Conservation (phyloP, 768 basidiomycete species). For the Hortiboletus campestris region DNA sequence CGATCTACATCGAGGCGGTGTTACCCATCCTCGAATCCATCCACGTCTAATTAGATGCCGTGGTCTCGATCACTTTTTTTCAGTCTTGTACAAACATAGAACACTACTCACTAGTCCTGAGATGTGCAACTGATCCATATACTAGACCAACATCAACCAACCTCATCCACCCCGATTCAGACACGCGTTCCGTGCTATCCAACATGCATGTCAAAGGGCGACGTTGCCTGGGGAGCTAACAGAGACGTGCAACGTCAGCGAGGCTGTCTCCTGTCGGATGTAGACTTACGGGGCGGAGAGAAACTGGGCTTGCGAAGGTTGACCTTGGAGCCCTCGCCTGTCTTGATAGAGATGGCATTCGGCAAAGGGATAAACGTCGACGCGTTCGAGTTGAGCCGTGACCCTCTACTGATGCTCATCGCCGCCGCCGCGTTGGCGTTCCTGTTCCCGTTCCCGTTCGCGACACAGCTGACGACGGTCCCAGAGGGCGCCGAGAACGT, state of each 20-base stretch:
- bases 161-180: not conserved
- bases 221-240: constrained; percentile 25
- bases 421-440: too few species aligned
- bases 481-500: constrained; percentile 6
- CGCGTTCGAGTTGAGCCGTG: constrained; percentile 24
- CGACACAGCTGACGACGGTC: not conserved
- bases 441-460: too few species aligned
- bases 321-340: constrained; percentile 16
- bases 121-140: too few species aligned
- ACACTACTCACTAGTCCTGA: too few species aligned
- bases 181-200: constrained; percentile 21
- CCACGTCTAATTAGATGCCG: not conserved
- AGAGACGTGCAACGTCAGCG: not conserved
- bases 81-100: not conserved
- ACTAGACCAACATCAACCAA: too few species aligned
- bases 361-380: constrained; percentile 23
- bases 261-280: too few species aligned
- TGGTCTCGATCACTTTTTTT: not conserved
- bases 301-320: constrained; percentile 17
- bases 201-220: constrained; percentile 27
- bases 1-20: constrained; percentile 25
- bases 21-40: constrained; percentile 25
- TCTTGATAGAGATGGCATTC: constrained; percentile 21
- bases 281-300: constrained; percentile 26
- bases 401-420: not conserved